Percentiles rank a stretch among this genome's conserved stretches.
These are phyloP conservation scores for Yarrowia porcina DNA, from an alignment of 805 yeast genomes.

Conservation along the genomic window DNA sequence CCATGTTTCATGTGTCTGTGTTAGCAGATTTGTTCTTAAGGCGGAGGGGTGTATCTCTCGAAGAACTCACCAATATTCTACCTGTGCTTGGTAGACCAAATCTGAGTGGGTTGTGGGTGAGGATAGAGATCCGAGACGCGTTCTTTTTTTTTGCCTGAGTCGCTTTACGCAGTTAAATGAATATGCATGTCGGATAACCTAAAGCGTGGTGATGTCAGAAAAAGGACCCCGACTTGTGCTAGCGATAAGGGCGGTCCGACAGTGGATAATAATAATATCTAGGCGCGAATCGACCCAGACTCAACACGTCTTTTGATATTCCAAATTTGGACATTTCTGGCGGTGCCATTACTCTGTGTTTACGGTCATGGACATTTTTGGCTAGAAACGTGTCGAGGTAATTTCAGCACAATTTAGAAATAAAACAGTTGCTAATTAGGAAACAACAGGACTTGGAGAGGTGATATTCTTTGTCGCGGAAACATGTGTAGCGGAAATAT, in stretches of 20 bases:
- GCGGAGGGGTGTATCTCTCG: neutral
- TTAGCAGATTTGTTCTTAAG: neutral
- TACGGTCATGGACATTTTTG: neutral
- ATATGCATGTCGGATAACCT: constrained; percentile 10
- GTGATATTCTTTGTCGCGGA: no score
- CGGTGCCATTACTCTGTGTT: neutral
- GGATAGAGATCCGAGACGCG: neutral
- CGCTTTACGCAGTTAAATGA: constrained; percentile 1
- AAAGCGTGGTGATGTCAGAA: neutral
- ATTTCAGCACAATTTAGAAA: neutral
- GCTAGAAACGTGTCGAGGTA: neutral
- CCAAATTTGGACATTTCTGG: no score
- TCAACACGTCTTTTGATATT: no score
- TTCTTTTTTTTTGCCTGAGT: neutral
- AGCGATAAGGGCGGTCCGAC: neutral
- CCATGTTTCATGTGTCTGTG: constrained; percentile 22
- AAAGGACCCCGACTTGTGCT: no score
- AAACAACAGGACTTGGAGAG: no score
- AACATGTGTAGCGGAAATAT: no score
- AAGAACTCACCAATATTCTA: neutral
- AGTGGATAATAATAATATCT: neutral
- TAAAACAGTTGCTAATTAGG: neutral
- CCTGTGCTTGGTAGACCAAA: constrained; percentile 9
- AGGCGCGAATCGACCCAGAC: neutral
- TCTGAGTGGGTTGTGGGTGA: constrained; percentile 1